These are phyloP conservation scores for Rubroshorea leprosula DNA, from an alignment of 345 rosid genomes.

Conservation along the genomic window DNA sequence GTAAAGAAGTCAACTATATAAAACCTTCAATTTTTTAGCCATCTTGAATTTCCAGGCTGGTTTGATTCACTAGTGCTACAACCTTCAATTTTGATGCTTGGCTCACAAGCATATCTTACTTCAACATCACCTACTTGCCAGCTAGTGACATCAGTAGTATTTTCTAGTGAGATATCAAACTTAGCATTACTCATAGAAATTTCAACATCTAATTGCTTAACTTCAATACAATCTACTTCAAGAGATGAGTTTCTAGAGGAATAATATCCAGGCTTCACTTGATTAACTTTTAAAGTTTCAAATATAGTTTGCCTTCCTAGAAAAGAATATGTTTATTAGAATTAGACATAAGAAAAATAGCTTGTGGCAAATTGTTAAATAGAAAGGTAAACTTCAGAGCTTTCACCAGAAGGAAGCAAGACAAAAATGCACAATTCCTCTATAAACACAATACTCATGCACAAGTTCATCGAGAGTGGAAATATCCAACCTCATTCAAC, in stretches of 20 bases:
- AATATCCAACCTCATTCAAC: slow-evolving; percentile 75
- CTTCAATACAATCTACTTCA: slow-evolving; percentile 42
- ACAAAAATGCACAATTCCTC: slow-evolving; percentile 74
- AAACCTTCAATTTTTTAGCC: slow-evolving; percentile 37
- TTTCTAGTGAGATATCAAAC: slow-evolving; percentile 38
- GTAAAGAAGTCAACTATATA: not conserved
- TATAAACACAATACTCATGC: slow-evolving; percentile 79
- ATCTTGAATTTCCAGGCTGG: slow-evolving; percentile 38
- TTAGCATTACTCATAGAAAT: slow-evolving; percentile 29
- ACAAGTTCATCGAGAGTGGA: slow-evolving; percentile 79
- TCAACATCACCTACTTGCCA: slow-evolving; percentile 47
- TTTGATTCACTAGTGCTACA: slow-evolving; percentile 83
- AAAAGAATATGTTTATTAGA: slow-evolving; percentile 11
- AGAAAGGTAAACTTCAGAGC: slow-evolving; percentile 13
- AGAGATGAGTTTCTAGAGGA: slow-evolving; percentile 42
- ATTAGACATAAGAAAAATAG: slow-evolving; percentile 13
- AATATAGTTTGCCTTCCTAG: slow-evolving; percentile 37
- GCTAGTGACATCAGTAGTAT: slow-evolving; percentile 39
- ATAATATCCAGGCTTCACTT: too few species aligned
- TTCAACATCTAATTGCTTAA: slow-evolving; percentile 58
- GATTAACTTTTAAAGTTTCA: too few species aligned
- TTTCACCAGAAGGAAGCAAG: slow-evolving; percentile 35
- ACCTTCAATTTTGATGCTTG: slow-evolving; percentile 43
- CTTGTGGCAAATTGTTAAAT: slow-evolving; percentile 4
- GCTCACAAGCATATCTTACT: slow-evolving; percentile 48